Base-by-base conservation (phyloP, 129 eudicot genomes). In the Lonicera japonica region DNA sequence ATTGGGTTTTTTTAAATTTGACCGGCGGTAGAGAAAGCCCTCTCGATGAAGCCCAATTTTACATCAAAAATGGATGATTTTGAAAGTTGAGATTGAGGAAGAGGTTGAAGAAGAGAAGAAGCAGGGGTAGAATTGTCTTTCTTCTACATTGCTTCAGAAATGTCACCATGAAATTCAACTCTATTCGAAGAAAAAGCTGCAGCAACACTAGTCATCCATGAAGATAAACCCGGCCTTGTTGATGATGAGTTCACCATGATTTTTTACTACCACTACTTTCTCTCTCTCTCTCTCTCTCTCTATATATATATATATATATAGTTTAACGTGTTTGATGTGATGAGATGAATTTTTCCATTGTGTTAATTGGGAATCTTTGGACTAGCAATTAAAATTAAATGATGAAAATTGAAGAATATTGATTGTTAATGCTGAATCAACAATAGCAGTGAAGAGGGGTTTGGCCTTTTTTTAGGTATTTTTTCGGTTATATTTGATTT, bases 21-120 rank as follows among this genome's bases (percentile, higher is more conserved):
- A 11, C 87, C 94, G 39, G 94, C 89, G 40, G 97, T 95, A 1
- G 97, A 79, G n/a, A 90, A 61, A 0, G 95, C 87, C 70, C 97
- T 73, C 46, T 84, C 94, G 5, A 58, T 52, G 6, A 84, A 77
- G 43, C 91, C 65, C 67, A 83, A 70, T 51, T 48, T 51, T 25
- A 65, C 61, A 55, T 83, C 86, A 17, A 38, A 10, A n/a, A n/a
- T n/a, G n/a, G n/a, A n/a, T n/a, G n/a, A n/a, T n/a, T n/a, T n/a
- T n/a, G n/a, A n/a, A n/a, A 38, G 43, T 5, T 38, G 10, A 38
- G 5, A 10, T 5, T 38, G n/a, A n/a, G n/a, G n/a, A n/a, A n/a
- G 43, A 4, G 43, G 43, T 38, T 38, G 5, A 10, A 10, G 43
- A 38, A 47, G 29, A 4, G 57, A 0, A 38, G 43, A 38, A 38